These are phyloP conservation scores for Aphanomyces stellatus DNA, from an alignment of 352 stramenopile genomes.

Conservation along the genomic window DNA sequence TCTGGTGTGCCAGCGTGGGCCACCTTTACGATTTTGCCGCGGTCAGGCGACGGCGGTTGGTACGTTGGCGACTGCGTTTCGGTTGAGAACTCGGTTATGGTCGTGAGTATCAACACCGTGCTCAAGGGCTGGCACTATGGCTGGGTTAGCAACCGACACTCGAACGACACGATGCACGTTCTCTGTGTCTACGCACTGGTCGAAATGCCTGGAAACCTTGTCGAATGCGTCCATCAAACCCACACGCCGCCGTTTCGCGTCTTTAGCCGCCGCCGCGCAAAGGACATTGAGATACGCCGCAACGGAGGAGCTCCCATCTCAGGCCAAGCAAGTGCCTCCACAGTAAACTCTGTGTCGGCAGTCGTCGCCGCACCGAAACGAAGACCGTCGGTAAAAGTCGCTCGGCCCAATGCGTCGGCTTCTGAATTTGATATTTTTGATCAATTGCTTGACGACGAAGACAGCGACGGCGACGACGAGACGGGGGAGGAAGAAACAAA, in stretches of 20 bases:
- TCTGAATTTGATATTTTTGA: not conserved
- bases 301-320: too few relatives aligned
- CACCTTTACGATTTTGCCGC: constrained; percentile 32
- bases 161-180: constrained; percentile 1
- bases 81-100: not conserved
- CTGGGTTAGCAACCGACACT: constrained; percentile 23
- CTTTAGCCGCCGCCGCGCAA: not conserved
- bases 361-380: too few relatives aligned
- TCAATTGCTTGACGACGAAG: not conserved
- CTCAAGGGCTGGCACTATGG: constrained; percentile 87
- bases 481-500: too few relatives aligned
- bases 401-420: too few relatives aligned
- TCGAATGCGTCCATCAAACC: not conserved
- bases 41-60: constrained; percentile 52
- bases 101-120: constrained; percentile 66
- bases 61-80: constrained; percentile 47
- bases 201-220: not conserved
- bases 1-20: not conserved
- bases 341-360: too few relatives aligned
- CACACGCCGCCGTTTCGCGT: not conserved
- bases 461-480: not conserved
- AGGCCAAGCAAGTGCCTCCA: too few relatives aligned
- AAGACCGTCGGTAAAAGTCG: too few relatives aligned
- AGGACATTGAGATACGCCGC: not conserved
- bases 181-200: not conserved